Base-by-base conservation (phyloP, 192 early-diverging fungal genomes). In the Backusella macrospora region DNA sequence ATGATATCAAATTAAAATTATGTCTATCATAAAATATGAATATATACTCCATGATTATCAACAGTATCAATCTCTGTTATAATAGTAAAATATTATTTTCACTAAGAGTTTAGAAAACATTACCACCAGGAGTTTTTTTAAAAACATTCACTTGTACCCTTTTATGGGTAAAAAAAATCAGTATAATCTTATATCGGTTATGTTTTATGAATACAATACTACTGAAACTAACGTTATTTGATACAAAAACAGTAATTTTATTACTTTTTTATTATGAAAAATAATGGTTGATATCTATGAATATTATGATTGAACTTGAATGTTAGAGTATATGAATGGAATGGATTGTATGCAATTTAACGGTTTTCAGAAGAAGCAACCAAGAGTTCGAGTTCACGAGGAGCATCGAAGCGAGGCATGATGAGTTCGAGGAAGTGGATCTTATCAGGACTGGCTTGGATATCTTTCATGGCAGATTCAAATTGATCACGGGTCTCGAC, bases 381-480 rank as follows among this genome's bases (percentile, higher is more conserved):
- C 49, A 72, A 70, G 48, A 69, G n/a, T 38, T 76, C 43, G 37
- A 86, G 69, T 49, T 82, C 81, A 37, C 72, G 43, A 18, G 85
- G 85, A 23, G 79, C 84, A 70, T 86, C 85, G 55, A 79, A 69
- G 67, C 73, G 69, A 65, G 74, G 73, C 78, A 85, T 84, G 26
- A 86, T 75, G 10, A 86, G 42, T 77, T 86, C 85, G 10, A 86
- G 29, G 38, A 86, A 73, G 40, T 85, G 83, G 21, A 86, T 85
- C 10, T 71, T 52, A 70, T 83, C 73, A 9, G 16, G 59, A 39
- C 82, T 68, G 9, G n/a, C 43, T 29, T 72, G 72, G 34, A 77
- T 73, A 21, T 77, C 55, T n/a, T 62, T 45, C 67, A 86, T 78
- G 37, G 74, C 82, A 7, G 45, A 23, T 62, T 82, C 85, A 14